Percentiles rank a stretch among this genome's conserved stretches.
These are phyloP conservation scores for Cryptococcus wingfieldii DNA, from an alignment of 1,284 basidiomycete species.

Conservation along the genomic window DNA sequence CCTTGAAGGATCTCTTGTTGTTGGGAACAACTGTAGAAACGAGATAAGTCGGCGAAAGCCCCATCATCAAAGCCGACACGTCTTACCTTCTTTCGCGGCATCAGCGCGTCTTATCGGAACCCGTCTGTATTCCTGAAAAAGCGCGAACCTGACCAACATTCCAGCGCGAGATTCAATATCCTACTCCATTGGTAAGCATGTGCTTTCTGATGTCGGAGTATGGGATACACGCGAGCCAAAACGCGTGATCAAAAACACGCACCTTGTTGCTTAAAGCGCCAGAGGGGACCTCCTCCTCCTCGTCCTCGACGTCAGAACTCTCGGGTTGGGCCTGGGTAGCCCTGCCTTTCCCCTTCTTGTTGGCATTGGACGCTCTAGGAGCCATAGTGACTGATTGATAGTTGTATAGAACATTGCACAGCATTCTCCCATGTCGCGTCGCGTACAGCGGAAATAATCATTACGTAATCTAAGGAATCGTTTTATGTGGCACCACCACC, in stretches of 20 bases:
- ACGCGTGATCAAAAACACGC: background rate
- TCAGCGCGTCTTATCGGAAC: constrained; percentile 30
- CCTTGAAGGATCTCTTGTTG: constrained; percentile 22
- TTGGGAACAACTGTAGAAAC: constrained; percentile 26
- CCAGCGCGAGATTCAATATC: constrained; percentile 28
- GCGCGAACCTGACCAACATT: constrained; percentile 36
- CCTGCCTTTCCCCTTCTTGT: background rate
- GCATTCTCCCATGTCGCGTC: background rate
- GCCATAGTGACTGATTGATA: background rate
- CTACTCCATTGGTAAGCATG: constrained; percentile 11
- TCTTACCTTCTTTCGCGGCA: constrained; percentile 34
- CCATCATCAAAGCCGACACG: background rate
- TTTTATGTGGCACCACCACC: too few species aligned
- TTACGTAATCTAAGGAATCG: too few species aligned
- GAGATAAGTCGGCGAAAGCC: background rate
- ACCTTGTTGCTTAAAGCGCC: background rate
- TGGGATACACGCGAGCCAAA: background rate
- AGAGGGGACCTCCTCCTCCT: background rate
- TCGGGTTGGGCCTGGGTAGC: background rate
- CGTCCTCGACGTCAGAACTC: background rate
- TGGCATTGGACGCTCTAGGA: background rate
- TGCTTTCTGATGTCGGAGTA: background rate
- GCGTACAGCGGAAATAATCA: background rate
- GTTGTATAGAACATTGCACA: background rate
- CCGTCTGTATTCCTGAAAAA: constrained; percentile 42